Evolutionary conservation across 108 stramenopile genomes (phyloP).

Genomic region (Cyclotella cryptica): DNA sequence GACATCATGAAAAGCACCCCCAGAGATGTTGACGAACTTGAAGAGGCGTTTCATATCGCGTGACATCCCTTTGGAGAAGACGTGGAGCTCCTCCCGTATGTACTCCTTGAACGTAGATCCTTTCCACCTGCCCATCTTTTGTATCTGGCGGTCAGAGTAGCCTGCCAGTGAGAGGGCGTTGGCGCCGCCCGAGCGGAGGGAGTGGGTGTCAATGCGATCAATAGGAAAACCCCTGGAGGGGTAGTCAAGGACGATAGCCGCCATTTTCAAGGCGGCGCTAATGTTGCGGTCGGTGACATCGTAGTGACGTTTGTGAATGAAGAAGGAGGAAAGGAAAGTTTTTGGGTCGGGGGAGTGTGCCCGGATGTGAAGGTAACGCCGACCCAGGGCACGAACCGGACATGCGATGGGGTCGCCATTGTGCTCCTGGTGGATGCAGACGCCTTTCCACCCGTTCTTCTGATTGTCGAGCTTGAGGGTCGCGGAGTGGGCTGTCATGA

Average conservation of each 20-base stretch:
- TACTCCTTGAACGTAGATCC: conserved; percentile 14
- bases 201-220: conserved; percentile 9
- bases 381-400: too few species aligned
- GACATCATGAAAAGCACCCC: not conserved
- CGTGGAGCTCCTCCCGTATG: conserved; percentile 1
- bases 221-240: conserved; percentile 1
- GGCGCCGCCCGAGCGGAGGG: not conserved
- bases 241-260: not conserved
- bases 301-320: too few species aligned
- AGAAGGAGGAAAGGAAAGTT: too few species aligned
- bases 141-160: conserved; percentile 12
- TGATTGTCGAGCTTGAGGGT: too few species aligned
- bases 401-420: too few species aligned
- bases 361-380: too few species aligned
- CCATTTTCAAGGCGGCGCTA: not conserved
- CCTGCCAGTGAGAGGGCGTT: conserved; percentile 4
- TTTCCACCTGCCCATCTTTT: conserved; percentile 14
- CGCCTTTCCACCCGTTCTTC: too few species aligned
- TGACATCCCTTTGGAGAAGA: conserved; percentile 4
- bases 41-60: not conserved
- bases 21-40: conserved; percentile 6
- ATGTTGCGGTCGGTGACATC: conserved; percentile 1
- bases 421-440: too few species aligned
- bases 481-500: too few species aligned
- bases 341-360: too few species aligned